Evolutionary conservation across 1,284 basidiomycete genomes (phyloP), one percentile per base, ranked within the genome.

Genomic region (Irpex rosettiformis): DNA sequence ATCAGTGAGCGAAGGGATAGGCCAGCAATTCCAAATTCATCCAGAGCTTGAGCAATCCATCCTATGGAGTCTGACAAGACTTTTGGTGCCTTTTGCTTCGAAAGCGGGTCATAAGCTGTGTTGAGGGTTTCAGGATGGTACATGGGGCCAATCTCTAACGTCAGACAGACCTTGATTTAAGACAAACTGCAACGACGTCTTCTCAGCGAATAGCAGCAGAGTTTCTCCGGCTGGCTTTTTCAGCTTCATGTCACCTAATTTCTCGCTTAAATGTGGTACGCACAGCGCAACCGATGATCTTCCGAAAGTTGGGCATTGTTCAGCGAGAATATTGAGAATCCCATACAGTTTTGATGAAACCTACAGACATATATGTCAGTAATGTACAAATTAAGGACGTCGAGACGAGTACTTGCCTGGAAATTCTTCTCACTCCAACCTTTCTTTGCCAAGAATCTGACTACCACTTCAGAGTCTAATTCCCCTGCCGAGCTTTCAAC

Each of bases 371-470:
- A 21, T 55, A 47, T 13, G 30, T 47, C 43, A 49, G 42, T n/a
- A 25, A 28, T 54, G 18, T 25, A 27, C 37, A n/a, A 42, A 24
- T 43, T 27, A 27, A 4, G 16, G n/a, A 55, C 55, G 37, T 25
- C 18, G 13, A 61, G 55, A 2, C 22, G 16, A 30, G 27, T 40
- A 70, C 79, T 58, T 62, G 91, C 93, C 78, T 99, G 97, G 69
- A 99, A 99, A 69, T 99, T 99, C 81, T 98, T 99, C 76, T 99
- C 97, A 43, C 83, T 85, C 95, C 94, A 98, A 1, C 96, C 95
- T 67, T 92, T 95, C 79, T 97, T 98, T 24, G 85, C 88, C 55
- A 99, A 75, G 65, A 92, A 90, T n/a, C 96, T 84, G 16, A 98
- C 85, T 52, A 99, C 72, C 8, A 99, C 83, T 72, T 99, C 97